These are phyloP conservation scores for Ceratobasidium sp. DNA, from an alignment of 1,284 basidiomycete species.

Conservation along the genomic window DNA sequence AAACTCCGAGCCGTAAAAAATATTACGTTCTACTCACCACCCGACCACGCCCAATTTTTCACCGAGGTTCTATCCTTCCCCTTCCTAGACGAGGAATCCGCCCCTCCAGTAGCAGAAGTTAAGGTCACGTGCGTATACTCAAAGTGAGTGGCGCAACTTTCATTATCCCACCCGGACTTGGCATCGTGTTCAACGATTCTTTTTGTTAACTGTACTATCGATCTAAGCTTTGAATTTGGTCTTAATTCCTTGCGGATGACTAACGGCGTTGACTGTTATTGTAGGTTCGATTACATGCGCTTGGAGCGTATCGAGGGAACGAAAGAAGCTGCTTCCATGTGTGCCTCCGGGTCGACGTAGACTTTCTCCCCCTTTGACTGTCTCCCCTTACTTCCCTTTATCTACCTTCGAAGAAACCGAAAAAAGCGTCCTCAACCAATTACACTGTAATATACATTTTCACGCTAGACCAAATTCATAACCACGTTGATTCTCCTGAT, in stretches of 20 bases:
- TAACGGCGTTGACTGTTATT: background rate
- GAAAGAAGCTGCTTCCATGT: conserved; percentile 58
- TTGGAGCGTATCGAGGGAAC: conserved; percentile 83
- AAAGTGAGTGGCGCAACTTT: conserved; percentile 68
- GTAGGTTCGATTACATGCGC: conserved; percentile 75
- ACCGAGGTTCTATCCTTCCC: conserved; percentile 89
- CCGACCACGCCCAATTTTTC: conserved; percentile 92
- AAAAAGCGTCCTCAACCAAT: too few relatives aligned
- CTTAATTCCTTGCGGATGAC: background rate
- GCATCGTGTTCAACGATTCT: background rate
- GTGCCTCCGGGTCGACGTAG: background rate
- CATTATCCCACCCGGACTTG: background rate
- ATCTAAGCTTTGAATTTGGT: background rate
- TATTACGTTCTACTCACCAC: conserved; percentile 92
- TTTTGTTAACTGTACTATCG: too few relatives aligned
- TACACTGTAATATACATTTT: too few relatives aligned
- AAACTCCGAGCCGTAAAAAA: conserved; percentile 93
- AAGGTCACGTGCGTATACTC: conserved; percentile 84
- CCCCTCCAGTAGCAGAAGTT: conserved; percentile 80
- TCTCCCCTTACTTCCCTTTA: too few relatives aligned
- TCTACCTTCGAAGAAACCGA: too few relatives aligned
- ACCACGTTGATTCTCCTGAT: too few relatives aligned
- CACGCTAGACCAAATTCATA: too few relatives aligned
- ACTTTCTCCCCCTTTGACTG: too few relatives aligned
- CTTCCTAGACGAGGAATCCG: conserved; percentile 76